Evolutionary conservation across 2,329 filamentous ascomycete genomes (phyloP).

Genomic region (Epichloe festucae): DNA sequence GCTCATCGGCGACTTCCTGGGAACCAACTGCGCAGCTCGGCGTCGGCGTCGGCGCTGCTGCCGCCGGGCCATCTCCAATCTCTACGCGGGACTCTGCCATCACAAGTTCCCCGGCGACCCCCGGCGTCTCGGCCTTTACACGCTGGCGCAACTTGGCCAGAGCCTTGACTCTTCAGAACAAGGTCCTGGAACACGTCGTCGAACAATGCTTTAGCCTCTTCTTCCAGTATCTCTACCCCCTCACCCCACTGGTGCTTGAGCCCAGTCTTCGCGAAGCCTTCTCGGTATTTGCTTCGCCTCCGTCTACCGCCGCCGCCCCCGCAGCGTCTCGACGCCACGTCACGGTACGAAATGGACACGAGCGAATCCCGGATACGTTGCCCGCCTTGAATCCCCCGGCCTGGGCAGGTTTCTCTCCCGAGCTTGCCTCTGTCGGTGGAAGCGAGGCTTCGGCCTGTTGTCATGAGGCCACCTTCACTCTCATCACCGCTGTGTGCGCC

Average conservation of each 20-base stretch:
- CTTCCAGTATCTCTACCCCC: conserved; percentile 29
- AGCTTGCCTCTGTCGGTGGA: background rate
- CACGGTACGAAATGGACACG: background rate
- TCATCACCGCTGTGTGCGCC: conserved; percentile 31
- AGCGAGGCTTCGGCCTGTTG: conserved; percentile 11
- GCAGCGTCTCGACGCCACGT: background rate
- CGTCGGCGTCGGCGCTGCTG: background rate
- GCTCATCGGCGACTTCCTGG: conserved; percentile 11
- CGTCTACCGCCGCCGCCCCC: conserved; percentile 4
- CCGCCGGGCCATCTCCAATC: conserved; percentile 13
- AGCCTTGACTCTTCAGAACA: conserved; percentile 13
- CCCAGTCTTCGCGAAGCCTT: conserved; percentile 24
- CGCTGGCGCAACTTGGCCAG: conserved; percentile 17
- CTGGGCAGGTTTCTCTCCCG: conserved; percentile 1
- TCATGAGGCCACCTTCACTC: conserved; percentile 25
- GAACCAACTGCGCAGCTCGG: conserved; percentile 6
- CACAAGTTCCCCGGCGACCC: conserved; percentile 2
- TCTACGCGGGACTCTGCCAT: conserved; percentile 9
- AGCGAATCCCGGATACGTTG: background rate
- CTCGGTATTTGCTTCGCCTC: conserved; percentile 16
- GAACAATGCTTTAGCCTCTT: conserved; percentile 26
- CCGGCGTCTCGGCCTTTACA: conserved; percentile 12
- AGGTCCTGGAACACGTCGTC: conserved; percentile 15
- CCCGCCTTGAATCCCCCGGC: conserved; percentile 1
- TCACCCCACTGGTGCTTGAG: conserved; percentile 29